A percentile compares a stretch with the other conserved stretches of the same genome.
Evolutionary conservation across 1,284 basidiomycete genomes (phyloP).

Genomic region (Marasmius fiardii): DNA sequence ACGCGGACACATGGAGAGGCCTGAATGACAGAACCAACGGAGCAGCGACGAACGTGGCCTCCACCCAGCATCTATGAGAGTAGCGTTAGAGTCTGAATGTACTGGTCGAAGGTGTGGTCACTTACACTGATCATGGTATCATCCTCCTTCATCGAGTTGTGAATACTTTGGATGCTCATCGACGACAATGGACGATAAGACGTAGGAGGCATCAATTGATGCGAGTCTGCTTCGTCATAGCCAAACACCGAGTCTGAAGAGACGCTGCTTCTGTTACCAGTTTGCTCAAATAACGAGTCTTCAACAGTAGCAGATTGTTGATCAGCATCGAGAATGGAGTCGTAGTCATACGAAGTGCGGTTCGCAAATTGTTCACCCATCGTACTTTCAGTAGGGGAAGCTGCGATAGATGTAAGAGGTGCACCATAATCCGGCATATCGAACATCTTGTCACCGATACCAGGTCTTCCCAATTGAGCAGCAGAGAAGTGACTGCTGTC

Average conservation of each 20-base stretch:
- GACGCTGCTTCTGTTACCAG: conserved; percentile 44
- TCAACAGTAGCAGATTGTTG: conserved; percentile 32
- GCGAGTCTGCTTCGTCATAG: conserved; percentile 34
- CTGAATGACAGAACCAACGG: conserved; percentile 64
- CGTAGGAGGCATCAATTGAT: conserved; percentile 33
- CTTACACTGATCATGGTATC: conserved; percentile 79
- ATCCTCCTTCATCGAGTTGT: conserved; percentile 59
- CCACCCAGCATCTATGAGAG: conserved; percentile 67
- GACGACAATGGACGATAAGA: conserved; percentile 65
- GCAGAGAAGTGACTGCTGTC: conserved; percentile 58
- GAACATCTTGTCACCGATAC: conserved; percentile 88
- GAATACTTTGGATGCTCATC: conserved; percentile 48
- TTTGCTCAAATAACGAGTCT: conserved; percentile 69
- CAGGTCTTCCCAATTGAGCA: conserved; percentile 62
- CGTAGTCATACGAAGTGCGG: conserved; percentile 37
- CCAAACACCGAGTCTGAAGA: conserved; percentile 70
- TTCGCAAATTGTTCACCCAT: conserved; percentile 17
- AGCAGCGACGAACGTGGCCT: conserved; percentile 65
- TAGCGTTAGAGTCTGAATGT: conserved; percentile 11
- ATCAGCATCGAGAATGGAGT: conserved; percentile 61
- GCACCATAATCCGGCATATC: conserved; percentile 54
- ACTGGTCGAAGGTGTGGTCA: conserved; percentile 8
- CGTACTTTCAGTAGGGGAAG: conserved; percentile 54
- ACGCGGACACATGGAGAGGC: conserved; percentile 64
- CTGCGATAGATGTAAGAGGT: conserved; percentile 65